Base-by-base conservation (phyloP, 225 moss, liverwort and hornwort species). In the Sphagnum tenellum region DNA sequence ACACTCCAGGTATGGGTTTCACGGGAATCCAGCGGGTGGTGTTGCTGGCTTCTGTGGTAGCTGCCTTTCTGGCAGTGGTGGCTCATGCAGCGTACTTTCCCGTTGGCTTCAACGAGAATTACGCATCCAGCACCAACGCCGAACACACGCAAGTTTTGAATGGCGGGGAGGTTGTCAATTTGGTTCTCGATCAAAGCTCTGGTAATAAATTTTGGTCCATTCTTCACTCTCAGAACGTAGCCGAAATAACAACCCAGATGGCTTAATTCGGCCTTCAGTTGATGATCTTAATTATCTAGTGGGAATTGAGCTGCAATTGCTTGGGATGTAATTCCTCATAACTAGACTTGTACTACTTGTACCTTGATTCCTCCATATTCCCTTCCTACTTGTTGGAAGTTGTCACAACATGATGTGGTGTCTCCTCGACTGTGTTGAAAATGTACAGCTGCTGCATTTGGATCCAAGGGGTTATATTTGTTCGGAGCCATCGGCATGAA, bases 371-470 rank as follows among this genome's bases (percentile, higher is more conserved):
- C n/a, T 12, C 13, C 57, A 12, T 12, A 44, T 12, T 10, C 13
- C 57, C n/a, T 12, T 47, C 9, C 12, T 11, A 1, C 55, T 12
- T 2, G 12, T 4, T 47, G 8, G 44, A 7, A 46, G 61, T 47
- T 61, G 47, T 47, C 46, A 61, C 46, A 11, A 44, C 8, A 45
- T 2, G 5, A 4, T 9, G 44, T 4, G 4, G 60, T 4, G 5
- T 12, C 9, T 29, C 0, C n/a, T 9, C 12, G 45, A 55, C 12
- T 5, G 5, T 59, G 12, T 52, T 47, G 45, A 9, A 64, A 49
- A 68, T 64, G 56, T 64, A 64, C 79, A 82, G 82, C 82, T 69
- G 79, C 82, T 69, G 82, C 82, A 59, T 82, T 82, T 64, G 82
- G 82, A 44, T 82, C 82, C 53, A 82, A 79, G 45, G 54, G 71